Conservation (phyloP, 140 eudicot species). For the Bidens hawaiensis region DNA sequence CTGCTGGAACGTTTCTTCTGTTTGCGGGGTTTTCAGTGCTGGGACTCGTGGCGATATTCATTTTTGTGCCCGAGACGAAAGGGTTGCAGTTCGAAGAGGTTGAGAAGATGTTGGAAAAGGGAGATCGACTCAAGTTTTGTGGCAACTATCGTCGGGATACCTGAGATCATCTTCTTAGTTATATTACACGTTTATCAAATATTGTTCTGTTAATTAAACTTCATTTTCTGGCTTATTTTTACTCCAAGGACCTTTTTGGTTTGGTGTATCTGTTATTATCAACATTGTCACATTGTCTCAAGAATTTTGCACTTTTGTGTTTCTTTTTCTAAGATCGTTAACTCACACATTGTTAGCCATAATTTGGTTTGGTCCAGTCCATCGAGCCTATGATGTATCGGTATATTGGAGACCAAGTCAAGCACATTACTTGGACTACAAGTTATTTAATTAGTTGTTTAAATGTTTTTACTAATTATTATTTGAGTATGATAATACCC, state of each 20-base stretch:
- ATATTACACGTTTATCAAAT: neutral
- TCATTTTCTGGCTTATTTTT: neutral
- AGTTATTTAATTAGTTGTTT: too few species aligned
- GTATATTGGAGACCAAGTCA: too few species aligned
- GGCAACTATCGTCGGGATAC: constrained; percentile 4
- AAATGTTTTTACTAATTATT: too few species aligned
- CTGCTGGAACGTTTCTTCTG: constrained; percentile 20
- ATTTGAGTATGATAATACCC: too few species aligned
- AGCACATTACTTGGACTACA: too few species aligned
- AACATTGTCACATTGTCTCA: too few species aligned
- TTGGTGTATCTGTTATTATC: neutral
- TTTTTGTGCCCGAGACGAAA: constrained; percentile 45
- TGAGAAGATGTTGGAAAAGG: constrained; percentile 33
- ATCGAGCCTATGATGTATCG: too few species aligned
- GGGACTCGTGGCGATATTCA: constrained; percentile 33
- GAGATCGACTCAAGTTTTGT: constrained; percentile 4
- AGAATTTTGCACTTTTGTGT: too few species aligned
- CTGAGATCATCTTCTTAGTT: neutral
- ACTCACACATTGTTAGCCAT: too few species aligned
- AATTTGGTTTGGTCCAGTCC: too few species aligned
- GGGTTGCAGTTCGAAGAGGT: constrained; percentile 49
- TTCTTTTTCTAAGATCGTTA: too few species aligned
- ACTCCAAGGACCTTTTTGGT: neutral
- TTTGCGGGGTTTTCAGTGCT: constrained; percentile 41
- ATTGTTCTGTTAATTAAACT: neutral